Evolutionary conservation across 1,139 yeast species (phyloP), one percentile per base, ranked within the genome.

Genomic region (Tardiomyces blankii): DNA sequence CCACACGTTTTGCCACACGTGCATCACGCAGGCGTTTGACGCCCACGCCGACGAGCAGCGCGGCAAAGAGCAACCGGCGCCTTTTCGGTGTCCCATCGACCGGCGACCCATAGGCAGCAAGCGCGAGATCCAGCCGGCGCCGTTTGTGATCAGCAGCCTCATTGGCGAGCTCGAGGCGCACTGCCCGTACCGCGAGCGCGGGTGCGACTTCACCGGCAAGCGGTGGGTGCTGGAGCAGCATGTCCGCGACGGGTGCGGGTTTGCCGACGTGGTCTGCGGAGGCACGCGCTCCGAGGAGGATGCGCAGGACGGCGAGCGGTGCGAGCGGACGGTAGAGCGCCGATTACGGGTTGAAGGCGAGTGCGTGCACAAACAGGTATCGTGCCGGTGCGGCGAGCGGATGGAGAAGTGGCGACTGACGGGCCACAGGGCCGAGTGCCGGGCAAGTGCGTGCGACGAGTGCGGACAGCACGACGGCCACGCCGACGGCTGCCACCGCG

Each of bases 141-240:
- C 88, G 1, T 70, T 78, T 16, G 62, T 81, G 14, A 67, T 82
- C 11, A 62, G 74, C n/a, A 79, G 80, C 53, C 66, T 81, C 54
- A 69, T 80, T 1, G 84, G 80, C 56, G 86, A 80, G 46, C 66
- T 81, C 43, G 65, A 68, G 45, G 84, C 80, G 0, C 62, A 58
- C 42, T 82, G 88, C 56, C 68, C 80, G 45, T 76, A 77, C 54
- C 47, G 56, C 12, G 65, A 62, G 35, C 58, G 81, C 43, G 88
- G 87, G 0, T 81, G 88, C 58, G 60, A 54, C 1, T 76, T 80
- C 78, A 55, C 54, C 2, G 83, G 82, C 2, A 68, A 76, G 49
- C 64, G 86, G 27, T 80, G 87, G 83, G 73, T 75, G 46, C 55
- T 80, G 6, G 73, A 72, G 42, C 70, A 67, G 42, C 88, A 81